Conservation (phyloP, 75 land plant genomes). For the Cupressus sempervirens region DNA sequence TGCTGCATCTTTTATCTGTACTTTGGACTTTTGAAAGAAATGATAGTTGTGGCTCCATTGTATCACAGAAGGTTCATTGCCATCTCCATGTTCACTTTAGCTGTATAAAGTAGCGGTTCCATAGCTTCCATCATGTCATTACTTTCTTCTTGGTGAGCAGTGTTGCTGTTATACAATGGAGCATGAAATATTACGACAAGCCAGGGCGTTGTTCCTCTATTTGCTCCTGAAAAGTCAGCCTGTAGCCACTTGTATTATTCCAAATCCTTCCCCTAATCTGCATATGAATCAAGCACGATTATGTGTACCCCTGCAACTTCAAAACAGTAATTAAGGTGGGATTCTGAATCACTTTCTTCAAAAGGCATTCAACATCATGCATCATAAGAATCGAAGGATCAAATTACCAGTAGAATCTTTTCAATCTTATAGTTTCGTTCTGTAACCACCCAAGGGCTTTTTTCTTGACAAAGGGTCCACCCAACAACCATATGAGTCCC, state of each 20-base stretch:
- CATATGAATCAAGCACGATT: slow-evolving; percentile 82
- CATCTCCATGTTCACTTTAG: slow-evolving; percentile 70
- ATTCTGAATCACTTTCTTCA: slow-evolving; percentile 54
- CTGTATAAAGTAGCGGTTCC: slow-evolving; percentile 72
- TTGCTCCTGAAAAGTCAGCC: slow-evolving; percentile 77
- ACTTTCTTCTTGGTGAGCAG: slow-evolving; percentile 83
- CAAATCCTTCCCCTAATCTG: slow-evolving; percentile 51
- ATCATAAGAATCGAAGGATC: slow-evolving; percentile 59
- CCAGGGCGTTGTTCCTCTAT: slow-evolving; percentile 82
- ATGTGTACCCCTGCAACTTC: slow-evolving; percentile 77
- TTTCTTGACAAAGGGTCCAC: slow-evolving; percentile 83
- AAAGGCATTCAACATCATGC: slow-evolving; percentile 84
- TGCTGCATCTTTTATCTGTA: too few relatives aligned
- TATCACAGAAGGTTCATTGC: too few relatives aligned
- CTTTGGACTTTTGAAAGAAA: too few relatives aligned
- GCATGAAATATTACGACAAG: slow-evolving; percentile 78
- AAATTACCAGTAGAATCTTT: slow-evolving; percentile 38
- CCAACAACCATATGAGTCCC: slow-evolving; percentile 80
- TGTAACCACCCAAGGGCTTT: slow-evolving; percentile 86
- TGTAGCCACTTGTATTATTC: slow-evolving; percentile 76
- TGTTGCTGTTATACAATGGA: slow-evolving; percentile 94
- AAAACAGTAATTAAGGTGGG: slow-evolving; percentile 87
- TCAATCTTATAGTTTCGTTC: slow-evolving; percentile 90
- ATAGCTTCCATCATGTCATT: slow-evolving; percentile 74
- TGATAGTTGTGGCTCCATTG: too few relatives aligned